Evolutionary conservation across 1,139 yeast genomes (phyloP).

Genomic region (Candida pseudocylindracea): DNA sequence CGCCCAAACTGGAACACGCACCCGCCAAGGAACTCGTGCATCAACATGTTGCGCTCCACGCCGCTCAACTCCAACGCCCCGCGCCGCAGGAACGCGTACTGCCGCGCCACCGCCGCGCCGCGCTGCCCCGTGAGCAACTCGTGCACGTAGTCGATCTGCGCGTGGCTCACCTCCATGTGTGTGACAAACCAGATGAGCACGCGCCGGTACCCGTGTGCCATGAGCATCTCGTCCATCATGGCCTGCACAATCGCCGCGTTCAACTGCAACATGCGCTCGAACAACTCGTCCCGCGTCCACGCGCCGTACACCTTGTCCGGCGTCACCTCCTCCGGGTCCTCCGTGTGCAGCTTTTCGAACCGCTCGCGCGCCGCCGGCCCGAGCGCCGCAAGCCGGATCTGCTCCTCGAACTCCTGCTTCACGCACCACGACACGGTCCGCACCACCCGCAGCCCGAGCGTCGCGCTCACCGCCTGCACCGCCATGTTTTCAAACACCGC

Average conservation of each 20-base stretch:
- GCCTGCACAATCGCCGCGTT: slow-evolving; percentile 24
- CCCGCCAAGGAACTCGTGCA: slow-evolving; percentile 35
- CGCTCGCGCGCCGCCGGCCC: background rate
- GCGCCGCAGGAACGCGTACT: slow-evolving; percentile 24
- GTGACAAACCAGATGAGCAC: slow-evolving; percentile 47
- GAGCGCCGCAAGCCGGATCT: background rate
- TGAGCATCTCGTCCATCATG: slow-evolving; percentile 43
- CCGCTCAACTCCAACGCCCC: slow-evolving; percentile 29
- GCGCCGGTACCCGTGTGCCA: slow-evolving; percentile 39
- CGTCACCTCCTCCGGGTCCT: slow-evolving; percentile 10
- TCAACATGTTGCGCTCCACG: slow-evolving; percentile 39
- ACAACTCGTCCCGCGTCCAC: slow-evolving; percentile 10
- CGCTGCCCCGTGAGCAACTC: slow-evolving; percentile 32
- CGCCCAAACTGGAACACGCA: background rate
- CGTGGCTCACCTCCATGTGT: slow-evolving; percentile 30
- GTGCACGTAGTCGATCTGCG: slow-evolving; percentile 31
- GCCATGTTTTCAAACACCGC: slow-evolving; percentile 10
- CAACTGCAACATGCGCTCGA: slow-evolving; percentile 15
- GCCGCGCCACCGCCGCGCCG: slow-evolving; percentile 10
- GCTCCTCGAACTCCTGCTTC: slow-evolving; percentile 2
- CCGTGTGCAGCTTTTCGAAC: slow-evolving; percentile 4
- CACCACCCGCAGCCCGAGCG: slow-evolving; percentile 17
- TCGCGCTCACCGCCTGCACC: slow-evolving; percentile 8
- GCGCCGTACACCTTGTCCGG: slow-evolving; percentile 26
- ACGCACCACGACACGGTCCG: slow-evolving; percentile 30